Evolutionary conservation across 305 asterid species (phyloP).

Genomic region (Galium porrigens): DNA sequence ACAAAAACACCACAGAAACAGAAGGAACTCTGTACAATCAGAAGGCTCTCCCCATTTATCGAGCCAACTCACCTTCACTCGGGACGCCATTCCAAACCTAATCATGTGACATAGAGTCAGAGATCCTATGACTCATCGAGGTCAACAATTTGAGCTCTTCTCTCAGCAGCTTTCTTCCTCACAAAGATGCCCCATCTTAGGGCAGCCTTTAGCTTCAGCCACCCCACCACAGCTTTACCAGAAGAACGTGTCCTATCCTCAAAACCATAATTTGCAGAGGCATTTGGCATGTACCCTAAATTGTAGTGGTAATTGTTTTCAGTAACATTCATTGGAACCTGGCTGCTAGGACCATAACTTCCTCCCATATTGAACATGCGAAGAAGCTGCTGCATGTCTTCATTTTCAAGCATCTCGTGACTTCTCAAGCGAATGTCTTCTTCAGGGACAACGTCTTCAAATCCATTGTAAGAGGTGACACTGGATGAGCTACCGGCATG

Average conservation of each 20-base stretch:
- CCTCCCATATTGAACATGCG: conserved; percentile 54
- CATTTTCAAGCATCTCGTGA: conserved; percentile 82
- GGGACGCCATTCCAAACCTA: conserved; percentile 13
- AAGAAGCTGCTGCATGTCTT: conserved; percentile 88
- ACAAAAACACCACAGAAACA: conserved; percentile 16
- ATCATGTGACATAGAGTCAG: background rate
- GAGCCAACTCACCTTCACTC: conserved; percentile 4
- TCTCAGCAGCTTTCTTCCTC: conserved; percentile 93
- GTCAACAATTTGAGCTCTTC: conserved; percentile 74
- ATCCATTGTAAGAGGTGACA: conserved; percentile 36
- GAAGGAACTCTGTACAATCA: conserved; percentile 18
- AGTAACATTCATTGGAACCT: conserved; percentile 29
- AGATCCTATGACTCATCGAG: conserved; percentile 49
- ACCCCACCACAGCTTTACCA: conserved; percentile 93
- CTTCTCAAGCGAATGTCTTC: conserved; percentile 81
- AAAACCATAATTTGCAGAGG: conserved; percentile 36
- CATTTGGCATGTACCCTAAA: conserved; percentile 38
- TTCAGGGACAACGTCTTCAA: conserved; percentile 47
- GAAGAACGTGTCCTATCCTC: conserved; percentile 55
- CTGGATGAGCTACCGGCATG: conserved; percentile 37
- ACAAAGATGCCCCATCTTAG: conserved; percentile 92
- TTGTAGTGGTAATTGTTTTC: conserved; percentile 35
- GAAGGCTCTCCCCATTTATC: conserved; percentile 14
- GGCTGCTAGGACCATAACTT: conserved; percentile 24
- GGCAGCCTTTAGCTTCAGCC: conserved; percentile 97